Conservation (phyloP, 2,329 filamentous ascomycete genomes). For the Colletotrichum sp. region DNA sequence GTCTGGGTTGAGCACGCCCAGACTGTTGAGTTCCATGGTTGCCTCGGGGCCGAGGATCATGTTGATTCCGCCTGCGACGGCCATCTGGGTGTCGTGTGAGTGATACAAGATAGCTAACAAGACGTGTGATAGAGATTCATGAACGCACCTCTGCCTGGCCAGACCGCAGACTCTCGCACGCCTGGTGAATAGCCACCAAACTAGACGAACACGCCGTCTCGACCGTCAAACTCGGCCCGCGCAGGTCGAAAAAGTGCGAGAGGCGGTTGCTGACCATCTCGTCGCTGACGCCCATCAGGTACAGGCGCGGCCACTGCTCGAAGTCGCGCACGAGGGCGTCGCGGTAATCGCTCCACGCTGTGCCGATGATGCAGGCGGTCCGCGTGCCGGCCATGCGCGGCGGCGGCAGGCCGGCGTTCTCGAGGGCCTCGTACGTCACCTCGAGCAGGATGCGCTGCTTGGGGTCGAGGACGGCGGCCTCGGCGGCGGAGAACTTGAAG, state of each 20-base stretch:
- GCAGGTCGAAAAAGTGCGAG: constrained; percentile 51
- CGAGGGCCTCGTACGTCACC: constrained; percentile 23
- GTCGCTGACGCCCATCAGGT: constrained; percentile 40
- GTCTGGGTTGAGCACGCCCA: constrained; percentile 40
- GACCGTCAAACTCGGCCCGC: constrained; percentile 51
- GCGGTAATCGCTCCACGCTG: constrained; percentile 17
- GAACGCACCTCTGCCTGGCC: constrained; percentile 27
- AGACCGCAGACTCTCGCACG: constrained; percentile 27
- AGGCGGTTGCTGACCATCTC: constrained; percentile 45
- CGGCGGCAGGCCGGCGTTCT: constrained; percentile 21
- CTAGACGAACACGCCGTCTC: constrained; percentile 57
- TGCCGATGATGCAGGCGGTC: constrained; percentile 11
- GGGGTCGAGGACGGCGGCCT: constrained; percentile 38
- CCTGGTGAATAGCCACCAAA: constrained; percentile 50
- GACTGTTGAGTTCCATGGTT: constrained; percentile 1
- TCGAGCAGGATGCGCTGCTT: constrained; percentile 26
- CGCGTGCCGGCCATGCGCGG: neutral
- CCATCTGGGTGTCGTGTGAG: neutral
- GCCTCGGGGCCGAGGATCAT: neutral
- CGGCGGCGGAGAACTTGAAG: constrained; percentile 42
- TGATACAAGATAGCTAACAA: neutral
- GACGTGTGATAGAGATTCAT: constrained; percentile 10
- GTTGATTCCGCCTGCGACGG: neutral
- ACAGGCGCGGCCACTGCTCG: constrained; percentile 37
- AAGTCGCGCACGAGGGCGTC: constrained; percentile 32